A percentile compares a stretch with the other conserved stretches of the same genome.
Evolutionary conservation across 345 rosid species (phyloP).

Genomic region (Pelargonium nanum): DNA sequence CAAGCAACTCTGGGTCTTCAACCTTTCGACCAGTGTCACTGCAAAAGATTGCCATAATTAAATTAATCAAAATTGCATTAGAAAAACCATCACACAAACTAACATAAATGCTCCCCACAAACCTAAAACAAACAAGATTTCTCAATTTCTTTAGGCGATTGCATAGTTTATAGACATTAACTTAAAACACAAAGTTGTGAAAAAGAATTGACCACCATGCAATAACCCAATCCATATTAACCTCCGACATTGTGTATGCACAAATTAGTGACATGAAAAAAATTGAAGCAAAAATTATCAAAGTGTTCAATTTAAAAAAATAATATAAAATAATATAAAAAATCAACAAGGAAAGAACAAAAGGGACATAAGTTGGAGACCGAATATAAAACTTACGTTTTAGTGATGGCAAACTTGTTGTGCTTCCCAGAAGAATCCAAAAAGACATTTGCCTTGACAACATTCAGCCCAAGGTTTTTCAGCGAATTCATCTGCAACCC

Average conservation of each 20-base stretch:
- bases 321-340: constrained; percentile 3
- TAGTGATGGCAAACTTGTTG: constrained; percentile 76
- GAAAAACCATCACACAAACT: constrained; percentile 2
- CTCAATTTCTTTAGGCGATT: too few species aligned
- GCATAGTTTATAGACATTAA: too few species aligned
- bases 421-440: constrained; percentile 94
- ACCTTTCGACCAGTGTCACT: constrained; percentile 90
- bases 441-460: constrained; percentile 80
- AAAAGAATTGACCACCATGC: too few species aligned
- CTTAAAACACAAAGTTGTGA: too few species aligned
- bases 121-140: too few species aligned
- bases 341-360: background rate
- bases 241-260: too few species aligned
- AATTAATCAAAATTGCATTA: constrained; percentile 5
- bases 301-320: too few species aligned
- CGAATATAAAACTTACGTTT: constrained; percentile 45
- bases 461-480: constrained; percentile 87
- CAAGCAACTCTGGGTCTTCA: constrained; percentile 89
- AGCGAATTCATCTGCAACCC: constrained; percentile 73
- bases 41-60: constrained; percentile 11
- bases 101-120: too few species aligned
- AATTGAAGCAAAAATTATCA: background rate
- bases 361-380: background rate
- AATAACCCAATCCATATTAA: too few species aligned
- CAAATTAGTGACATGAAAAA: too few species aligned